These are phyloP conservation scores for Aspergillus quadrilineatus DNA, from an alignment of 2,329 filamentous ascomycete species.

Conservation along the genomic window DNA sequence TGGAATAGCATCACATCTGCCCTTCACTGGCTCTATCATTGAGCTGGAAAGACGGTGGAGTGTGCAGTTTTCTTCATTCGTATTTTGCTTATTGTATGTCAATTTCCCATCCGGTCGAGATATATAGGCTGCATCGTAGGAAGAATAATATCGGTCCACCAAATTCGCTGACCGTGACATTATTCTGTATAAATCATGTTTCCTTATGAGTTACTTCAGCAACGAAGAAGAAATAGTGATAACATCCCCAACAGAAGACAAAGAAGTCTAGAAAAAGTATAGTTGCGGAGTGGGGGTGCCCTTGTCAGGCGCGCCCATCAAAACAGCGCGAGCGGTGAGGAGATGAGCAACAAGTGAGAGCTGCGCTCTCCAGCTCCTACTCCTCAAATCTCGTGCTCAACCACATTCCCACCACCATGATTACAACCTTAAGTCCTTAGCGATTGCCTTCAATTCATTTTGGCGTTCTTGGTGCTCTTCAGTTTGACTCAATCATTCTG, in stretches of 20 bases:
- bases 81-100: too few relatives aligned
- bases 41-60: too few relatives aligned
- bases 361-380: not conserved
- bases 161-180: not conserved
- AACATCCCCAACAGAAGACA: not conserved
- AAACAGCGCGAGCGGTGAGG: slow-evolving; percentile 15
- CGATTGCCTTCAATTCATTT: slow-evolving; percentile 3
- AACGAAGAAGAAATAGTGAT: not conserved
- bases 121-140: too few relatives aligned
- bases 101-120: too few relatives aligned
- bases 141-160: too few relatives aligned
- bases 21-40: too few relatives aligned
- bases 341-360: not conserved
- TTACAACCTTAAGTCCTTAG: slow-evolving; percentile 3
- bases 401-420: slow-evolving; percentile 2
- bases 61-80: too few relatives aligned
- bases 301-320: slow-evolving; percentile 9
- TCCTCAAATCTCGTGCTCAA: not conserved
- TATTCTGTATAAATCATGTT: too few relatives aligned
- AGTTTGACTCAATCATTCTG: not conserved
- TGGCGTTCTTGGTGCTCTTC: slow-evolving; percentile 4
- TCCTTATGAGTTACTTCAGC: not conserved
- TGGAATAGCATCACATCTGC: too few relatives aligned
- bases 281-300: slow-evolving; percentile 6
- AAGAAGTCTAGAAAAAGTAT: not conserved